Conservation (phyloP, 2,329 filamentous ascomycete genomes). For the Beauveria sp. region DNA sequence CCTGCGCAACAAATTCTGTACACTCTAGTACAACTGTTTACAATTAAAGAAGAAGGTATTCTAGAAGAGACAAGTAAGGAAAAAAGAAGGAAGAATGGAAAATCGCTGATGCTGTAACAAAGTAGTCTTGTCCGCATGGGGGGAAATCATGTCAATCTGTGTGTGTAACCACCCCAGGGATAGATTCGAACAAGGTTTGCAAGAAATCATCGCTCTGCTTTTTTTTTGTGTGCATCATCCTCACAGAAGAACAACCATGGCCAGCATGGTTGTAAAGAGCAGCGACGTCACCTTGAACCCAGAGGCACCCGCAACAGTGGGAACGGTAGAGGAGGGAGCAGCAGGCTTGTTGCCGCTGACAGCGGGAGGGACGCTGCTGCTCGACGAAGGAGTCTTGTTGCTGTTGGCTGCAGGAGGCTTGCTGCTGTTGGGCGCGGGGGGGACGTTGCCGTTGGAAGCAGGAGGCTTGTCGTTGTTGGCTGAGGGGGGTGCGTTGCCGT, state of each 20-base stretch:
- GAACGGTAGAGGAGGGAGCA: background rate
- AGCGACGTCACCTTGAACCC: background rate
- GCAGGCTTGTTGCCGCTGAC: background rate
- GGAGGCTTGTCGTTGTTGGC: background rate
- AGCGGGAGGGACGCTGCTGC: background rate
- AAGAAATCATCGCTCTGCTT: background rate
- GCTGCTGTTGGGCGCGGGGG: background rate
- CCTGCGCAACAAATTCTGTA: background rate
- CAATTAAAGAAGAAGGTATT: background rate
- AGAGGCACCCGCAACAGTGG: background rate
- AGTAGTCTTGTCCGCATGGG: background rate
- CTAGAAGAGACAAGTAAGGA: background rate
- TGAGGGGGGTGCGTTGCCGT: background rate
- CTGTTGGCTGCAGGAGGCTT: background rate
- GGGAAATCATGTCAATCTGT: background rate
- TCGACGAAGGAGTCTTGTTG: background rate
- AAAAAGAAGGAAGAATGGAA: background rate
- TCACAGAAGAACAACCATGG: conserved; percentile 9
- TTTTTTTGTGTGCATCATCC: background rate
- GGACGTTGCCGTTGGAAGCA: background rate
- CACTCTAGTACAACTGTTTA: background rate
- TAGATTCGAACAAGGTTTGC: background rate
- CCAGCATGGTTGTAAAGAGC: conserved; percentile 7
- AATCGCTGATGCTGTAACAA: conserved; percentile 5
- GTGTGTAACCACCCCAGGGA: background rate